A percentile compares a stretch with the other conserved stretches of the same genome.
Conservation (phyloP, 2,329 filamentous ascomycete species). For the Trichoderma guizhouense region DNA sequence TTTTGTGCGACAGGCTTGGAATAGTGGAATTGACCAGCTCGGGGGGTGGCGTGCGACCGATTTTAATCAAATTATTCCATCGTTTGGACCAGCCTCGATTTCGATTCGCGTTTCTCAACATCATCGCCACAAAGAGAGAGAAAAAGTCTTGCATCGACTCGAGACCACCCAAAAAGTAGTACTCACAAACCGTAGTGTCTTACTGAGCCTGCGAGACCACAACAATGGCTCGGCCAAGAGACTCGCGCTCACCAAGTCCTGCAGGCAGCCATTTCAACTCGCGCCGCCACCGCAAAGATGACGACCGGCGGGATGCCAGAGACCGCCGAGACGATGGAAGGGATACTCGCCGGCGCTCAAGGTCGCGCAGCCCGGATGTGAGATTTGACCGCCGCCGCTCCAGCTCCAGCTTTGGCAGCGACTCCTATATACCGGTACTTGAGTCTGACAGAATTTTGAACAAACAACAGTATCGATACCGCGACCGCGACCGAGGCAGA, state of each 20-base stretch:
- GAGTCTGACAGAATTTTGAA: conserved; percentile 39
- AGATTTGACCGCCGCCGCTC: conserved; percentile 31
- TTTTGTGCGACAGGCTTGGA: neutral
- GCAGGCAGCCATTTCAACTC: conserved; percentile 78
- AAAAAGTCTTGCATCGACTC: conserved; percentile 8
- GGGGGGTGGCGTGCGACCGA: neutral
- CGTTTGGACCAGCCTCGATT: conserved; percentile 1
- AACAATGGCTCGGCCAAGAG: conserved; percentile 61
- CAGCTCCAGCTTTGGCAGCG: conserved; percentile 20
- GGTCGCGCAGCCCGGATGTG: conserved; percentile 63
- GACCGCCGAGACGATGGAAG: conserved; percentile 49
- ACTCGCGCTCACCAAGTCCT: conserved; percentile 87
- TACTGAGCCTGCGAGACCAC: conserved; percentile 42
- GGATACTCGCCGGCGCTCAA: conserved; percentile 53
- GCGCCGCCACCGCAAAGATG: conserved; percentile 63
- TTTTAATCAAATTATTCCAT: neutral
- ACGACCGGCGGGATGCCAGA: conserved; percentile 52
- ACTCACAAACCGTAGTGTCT: conserved; percentile 38
- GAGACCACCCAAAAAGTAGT: conserved; percentile 33
- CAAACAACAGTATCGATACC: conserved; percentile 53
- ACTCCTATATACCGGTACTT: conserved; percentile 10
- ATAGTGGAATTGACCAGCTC: neutral
- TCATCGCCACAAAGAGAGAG: neutral
- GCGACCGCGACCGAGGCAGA: conserved; percentile 48
- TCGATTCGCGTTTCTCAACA: conserved; percentile 4